Conservation (phyloP, 140 eudicot genomes). For the Flaveria floridana region DNA sequence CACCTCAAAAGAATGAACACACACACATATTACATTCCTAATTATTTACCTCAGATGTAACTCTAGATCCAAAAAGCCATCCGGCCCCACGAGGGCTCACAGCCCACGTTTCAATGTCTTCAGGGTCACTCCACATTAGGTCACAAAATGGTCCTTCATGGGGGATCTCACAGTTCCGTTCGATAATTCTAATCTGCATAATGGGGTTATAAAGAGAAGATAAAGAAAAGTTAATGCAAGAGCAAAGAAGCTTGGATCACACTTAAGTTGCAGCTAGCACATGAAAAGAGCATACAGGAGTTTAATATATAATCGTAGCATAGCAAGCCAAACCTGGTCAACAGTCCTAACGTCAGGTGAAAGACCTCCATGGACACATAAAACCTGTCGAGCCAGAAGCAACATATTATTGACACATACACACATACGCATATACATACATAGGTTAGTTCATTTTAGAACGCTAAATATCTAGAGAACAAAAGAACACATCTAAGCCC, state of each 20-base stretch:
- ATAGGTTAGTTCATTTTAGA: background rate
- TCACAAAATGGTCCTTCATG: constrained; percentile 99
- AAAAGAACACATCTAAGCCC: background rate
- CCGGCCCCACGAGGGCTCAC: constrained; percentile 99
- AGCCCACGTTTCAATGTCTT: constrained; percentile 99
- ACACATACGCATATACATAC: background rate
- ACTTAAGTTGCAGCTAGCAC: constrained; percentile 13
- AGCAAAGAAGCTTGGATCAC: constrained; percentile 13
- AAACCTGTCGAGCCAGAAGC: constrained; percentile 50
- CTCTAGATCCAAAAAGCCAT: constrained; percentile 98
- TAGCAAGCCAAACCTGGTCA: constrained; percentile 68
- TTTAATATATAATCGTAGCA: constrained; percentile 6
- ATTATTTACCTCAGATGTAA: constrained; percentile 73
- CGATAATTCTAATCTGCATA: constrained; percentile 79
- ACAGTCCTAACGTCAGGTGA: constrained; percentile 92
- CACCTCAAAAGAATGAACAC: background rate
- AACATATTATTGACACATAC: background rate
- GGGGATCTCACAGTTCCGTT: constrained; percentile 95
- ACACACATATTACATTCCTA: background rate
- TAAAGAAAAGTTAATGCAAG: background rate
- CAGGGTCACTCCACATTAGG: constrained; percentile 99
- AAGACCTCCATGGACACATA: constrained; percentile 98
- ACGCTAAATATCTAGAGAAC: background rate
- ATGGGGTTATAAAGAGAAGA: background rate
- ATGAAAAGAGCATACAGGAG: constrained; percentile 10